phyloP scores from a whole-genome alignment of 1,284 basidiomycete genomes.

The Entoloma clypeatum region DNA sequence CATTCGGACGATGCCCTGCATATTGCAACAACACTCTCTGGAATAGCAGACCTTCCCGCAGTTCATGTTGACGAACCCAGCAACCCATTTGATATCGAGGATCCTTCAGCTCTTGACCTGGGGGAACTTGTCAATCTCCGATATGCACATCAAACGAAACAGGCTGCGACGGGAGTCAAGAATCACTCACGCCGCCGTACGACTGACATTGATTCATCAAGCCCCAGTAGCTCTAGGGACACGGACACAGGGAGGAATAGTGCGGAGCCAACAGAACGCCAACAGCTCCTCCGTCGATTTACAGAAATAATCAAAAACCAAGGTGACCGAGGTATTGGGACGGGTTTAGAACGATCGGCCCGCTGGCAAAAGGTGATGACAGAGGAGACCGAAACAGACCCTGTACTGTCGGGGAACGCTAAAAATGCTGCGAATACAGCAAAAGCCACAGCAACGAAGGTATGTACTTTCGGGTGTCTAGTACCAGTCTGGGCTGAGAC shows the following conservation, averaged over 20 bases:
- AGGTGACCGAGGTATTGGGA: constrained; percentile 10
- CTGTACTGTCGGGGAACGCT: constrained; percentile 12
- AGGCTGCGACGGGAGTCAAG: constrained; percentile 16
- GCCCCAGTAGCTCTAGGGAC: neutral
- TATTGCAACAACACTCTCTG: constrained; percentile 1
- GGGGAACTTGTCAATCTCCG: constrained; percentile 11
- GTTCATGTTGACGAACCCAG: neutral
- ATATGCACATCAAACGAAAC: constrained; percentile 17
- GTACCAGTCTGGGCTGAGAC: too few species aligned
- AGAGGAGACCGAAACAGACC: neutral
- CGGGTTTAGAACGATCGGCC: constrained; percentile 6
- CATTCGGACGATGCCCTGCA: constrained; percentile 4
- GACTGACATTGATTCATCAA: too few species aligned
- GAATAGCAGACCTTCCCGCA: neutral
- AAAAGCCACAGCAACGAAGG: constrained; percentile 2
- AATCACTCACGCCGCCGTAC: neutral
- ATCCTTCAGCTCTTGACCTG: constrained; percentile 12
- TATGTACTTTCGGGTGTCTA: neutral
- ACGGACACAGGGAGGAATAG: neutral
- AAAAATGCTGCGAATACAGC: constrained; percentile 11
- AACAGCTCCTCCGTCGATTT: constrained; percentile 8
- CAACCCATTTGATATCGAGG: neutral
- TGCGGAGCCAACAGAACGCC: neutral
- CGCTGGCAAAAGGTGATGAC: constrained; percentile 3
- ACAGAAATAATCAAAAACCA: constrained; percentile 8